Percentiles rank a stretch among this genome's conserved stretches.
These are phyloP conservation scores for Fusarium sp. DNA, from an alignment of 2,329 filamentous ascomycete genomes.

Conservation along the genomic window DNA sequence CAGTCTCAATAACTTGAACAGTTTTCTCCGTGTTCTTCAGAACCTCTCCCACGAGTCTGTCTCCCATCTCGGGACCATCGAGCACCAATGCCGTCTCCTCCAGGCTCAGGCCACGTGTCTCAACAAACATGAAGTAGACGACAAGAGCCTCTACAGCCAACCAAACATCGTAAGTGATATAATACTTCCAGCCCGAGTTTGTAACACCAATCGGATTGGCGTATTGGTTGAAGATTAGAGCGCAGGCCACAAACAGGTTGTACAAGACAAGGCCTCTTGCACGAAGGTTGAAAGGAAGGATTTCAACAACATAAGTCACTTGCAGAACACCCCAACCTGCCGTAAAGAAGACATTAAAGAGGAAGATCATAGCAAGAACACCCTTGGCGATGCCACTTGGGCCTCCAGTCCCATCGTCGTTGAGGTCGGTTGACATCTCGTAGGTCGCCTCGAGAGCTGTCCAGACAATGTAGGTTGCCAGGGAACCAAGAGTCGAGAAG, in stretches of 20 bases:
- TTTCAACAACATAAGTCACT: slow-evolving; percentile 19
- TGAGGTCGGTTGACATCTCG: slow-evolving; percentile 16
- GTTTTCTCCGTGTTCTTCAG: slow-evolving; percentile 7
- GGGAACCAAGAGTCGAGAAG: slow-evolving; percentile 4
- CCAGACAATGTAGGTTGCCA: slow-evolving; percentile 12
- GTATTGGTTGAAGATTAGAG: slow-evolving; percentile 18
- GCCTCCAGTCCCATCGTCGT: slow-evolving; percentile 9
- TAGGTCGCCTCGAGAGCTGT: slow-evolving; percentile 9
- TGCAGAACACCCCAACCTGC: slow-evolving; percentile 21
- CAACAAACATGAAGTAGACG: slow-evolving; percentile 20
- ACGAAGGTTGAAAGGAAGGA: slow-evolving; percentile 9
- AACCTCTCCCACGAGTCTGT: slow-evolving; percentile 17
- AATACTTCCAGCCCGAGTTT: slow-evolving; percentile 13
- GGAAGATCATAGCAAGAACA: slow-evolving; percentile 21
- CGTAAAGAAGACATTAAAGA: slow-evolving; percentile 18
- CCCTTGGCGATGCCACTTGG: slow-evolving; percentile 11
- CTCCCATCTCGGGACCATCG: slow-evolving; percentile 51
- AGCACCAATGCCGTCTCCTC: slow-evolving; percentile 17
- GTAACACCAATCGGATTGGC: slow-evolving; percentile 14
- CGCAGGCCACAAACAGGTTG: slow-evolving; percentile 7
- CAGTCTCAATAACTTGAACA: slow-evolving; percentile 6
- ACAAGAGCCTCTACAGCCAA: slow-evolving; percentile 11
- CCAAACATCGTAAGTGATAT: slow-evolving; percentile 17
- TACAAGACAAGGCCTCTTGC: slow-evolving; percentile 7
- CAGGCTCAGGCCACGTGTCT: slow-evolving; percentile 2